These are phyloP conservation scores for Podila minutissima DNA, from an alignment of 192 early-diverging fungal species.

Conservation along the genomic window DNA sequence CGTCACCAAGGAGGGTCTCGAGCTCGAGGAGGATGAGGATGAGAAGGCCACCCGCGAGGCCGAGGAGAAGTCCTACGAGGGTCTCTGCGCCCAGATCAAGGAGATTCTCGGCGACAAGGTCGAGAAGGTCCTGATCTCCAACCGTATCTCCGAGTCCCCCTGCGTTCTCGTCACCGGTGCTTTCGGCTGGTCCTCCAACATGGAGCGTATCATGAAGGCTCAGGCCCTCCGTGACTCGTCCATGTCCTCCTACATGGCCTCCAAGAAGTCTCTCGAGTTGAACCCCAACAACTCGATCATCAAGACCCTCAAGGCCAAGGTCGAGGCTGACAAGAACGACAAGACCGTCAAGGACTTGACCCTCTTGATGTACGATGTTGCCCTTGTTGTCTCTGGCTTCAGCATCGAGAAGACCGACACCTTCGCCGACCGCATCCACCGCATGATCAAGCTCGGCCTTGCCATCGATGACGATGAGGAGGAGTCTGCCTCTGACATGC, in stretches of 20 bases:
- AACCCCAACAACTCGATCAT: conserved; percentile 97
- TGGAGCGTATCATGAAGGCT: conserved; percentile 99
- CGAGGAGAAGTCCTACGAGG: conserved; percentile 89
- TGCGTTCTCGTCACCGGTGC: conserved; percentile 99
- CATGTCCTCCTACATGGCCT: conserved; percentile 99
- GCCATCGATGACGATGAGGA: conserved; percentile 90
- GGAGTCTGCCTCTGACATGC: conserved; percentile 50
- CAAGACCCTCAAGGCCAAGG: conserved; percentile 93
- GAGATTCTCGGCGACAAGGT: conserved; percentile 99
- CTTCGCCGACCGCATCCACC: conserved; percentile 96
- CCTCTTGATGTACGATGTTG: conserved; percentile 94
- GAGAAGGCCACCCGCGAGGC: conserved; percentile 97
- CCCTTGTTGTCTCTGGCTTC: conserved; percentile 98
- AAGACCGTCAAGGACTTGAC: conserved; percentile 98
- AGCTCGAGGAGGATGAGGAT: conserved; percentile 98
- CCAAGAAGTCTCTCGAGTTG: conserved; percentile 99
- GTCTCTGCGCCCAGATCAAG: conserved; percentile 94
- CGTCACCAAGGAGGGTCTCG: conserved; percentile 99
- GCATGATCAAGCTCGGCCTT: conserved; percentile 99
- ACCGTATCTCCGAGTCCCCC: conserved; percentile 97
- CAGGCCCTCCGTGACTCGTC: conserved; percentile 98
- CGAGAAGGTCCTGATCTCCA: conserved; percentile 76
- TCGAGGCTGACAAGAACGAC: conserved; percentile 96
- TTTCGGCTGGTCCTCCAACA: conserved; percentile 99
- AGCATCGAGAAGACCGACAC: conserved; percentile 93